phyloP scores from a whole-genome alignment of 2,329 filamentous ascomycete genomes.

The Daldinia sp. region DNA sequence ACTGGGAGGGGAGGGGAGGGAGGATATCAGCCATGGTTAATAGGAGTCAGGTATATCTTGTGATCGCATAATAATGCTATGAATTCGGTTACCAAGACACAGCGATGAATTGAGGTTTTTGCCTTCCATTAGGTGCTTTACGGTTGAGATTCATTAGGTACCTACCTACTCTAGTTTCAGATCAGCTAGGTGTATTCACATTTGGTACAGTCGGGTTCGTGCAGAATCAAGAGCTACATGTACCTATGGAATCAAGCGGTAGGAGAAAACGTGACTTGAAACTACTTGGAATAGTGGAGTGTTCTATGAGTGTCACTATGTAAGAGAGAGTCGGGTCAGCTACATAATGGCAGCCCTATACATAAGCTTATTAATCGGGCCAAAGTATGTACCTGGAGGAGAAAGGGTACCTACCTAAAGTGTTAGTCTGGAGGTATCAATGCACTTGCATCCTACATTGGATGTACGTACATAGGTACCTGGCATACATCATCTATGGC shows the following conservation, averaged over 20 bases:
- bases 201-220: background rate
- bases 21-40: constrained; percentile 20
- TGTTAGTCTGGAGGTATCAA: no score
- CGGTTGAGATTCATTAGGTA: background rate
- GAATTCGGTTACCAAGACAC: constrained; percentile 6
- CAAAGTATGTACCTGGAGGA: background rate
- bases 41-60: constrained; percentile 33
- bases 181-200: background rate
- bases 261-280: background rate
- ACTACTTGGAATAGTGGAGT: background rate
- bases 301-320: no score
- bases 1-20: background rate
- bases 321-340: no score
- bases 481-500: constrained; percentile 2
- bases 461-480: background rate
- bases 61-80: constrained; percentile 30
- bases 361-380: background rate
- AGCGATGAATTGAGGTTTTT: background rate
- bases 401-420: background rate
- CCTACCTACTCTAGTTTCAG: background rate
- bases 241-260: no score
- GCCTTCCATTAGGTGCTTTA: background rate
- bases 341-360: background rate
- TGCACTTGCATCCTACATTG: no score
- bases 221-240: background rate